Evolutionary conservation across 1,139 yeast species (phyloP).

Genomic region (Hanseniaspora uvarum): DNA sequence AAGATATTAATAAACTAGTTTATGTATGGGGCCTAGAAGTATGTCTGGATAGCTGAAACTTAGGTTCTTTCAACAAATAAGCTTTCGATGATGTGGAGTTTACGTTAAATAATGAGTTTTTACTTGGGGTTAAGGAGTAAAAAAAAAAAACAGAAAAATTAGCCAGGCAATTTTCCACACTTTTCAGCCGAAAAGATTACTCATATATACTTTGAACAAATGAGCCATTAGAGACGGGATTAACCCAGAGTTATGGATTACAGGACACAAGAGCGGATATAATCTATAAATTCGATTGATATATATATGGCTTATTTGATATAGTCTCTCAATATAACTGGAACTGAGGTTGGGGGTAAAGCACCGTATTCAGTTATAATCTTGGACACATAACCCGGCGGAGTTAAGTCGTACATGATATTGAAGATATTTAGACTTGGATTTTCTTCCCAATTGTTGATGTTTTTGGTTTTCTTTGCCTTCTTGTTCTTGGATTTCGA

Average conservation of each 20-base stretch:
- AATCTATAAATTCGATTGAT: neutral
- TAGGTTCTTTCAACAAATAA: no score
- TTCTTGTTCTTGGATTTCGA: slow-evolving; percentile 21
- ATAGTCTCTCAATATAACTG: slow-evolving; percentile 89
- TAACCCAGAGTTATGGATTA: no score
- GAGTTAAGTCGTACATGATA: slow-evolving; percentile 87
- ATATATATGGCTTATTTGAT: slow-evolving; percentile 31
- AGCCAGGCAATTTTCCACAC: neutral
- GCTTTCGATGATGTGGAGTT: no score
- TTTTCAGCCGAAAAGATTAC: neutral
- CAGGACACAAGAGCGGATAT: no score
- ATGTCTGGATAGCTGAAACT: no score
- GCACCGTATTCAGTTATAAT: slow-evolving; percentile 95
- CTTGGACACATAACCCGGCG: slow-evolving; percentile 86
- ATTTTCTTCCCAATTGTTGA: slow-evolving; percentile 55
- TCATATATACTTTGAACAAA: no score
- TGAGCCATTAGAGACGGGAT: no score
- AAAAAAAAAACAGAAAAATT: neutral
- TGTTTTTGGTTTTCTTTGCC: slow-evolving; percentile 23
- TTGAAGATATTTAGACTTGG: slow-evolving; percentile 64
- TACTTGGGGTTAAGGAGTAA: neutral
- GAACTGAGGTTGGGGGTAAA: slow-evolving; percentile 92
- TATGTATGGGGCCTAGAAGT: no score
- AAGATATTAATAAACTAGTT: neutral
- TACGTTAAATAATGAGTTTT: neutral